Conservation (phyloP, 306 rosid species). For the Sicyos baderoa region DNA sequence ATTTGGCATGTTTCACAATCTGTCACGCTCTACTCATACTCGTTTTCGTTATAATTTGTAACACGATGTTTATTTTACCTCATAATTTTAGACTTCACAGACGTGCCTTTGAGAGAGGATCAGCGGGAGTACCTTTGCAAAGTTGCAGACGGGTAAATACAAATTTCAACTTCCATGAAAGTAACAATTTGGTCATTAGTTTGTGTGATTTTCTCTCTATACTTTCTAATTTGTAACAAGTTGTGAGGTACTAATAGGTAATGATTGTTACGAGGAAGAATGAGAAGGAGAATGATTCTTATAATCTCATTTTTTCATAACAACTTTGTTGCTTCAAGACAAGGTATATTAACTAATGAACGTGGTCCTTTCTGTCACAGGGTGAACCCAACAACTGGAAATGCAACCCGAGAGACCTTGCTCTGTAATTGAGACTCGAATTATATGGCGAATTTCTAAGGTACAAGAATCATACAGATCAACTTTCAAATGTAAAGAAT, state of each 20-base stretch:
- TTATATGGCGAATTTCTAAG: neutral
- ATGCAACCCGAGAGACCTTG: conserved; percentile 80
- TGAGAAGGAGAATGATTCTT: too few species aligned
- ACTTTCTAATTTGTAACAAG: too few species aligned
- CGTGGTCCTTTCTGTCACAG: conserved; percentile 36
- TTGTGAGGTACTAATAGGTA: too few species aligned
- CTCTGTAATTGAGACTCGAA: conserved; percentile 42
- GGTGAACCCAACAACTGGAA: conserved; percentile 82
- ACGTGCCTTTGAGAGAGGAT: conserved; percentile 90
- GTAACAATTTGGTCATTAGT: neutral
- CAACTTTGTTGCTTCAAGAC: too few species aligned
- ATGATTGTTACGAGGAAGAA: too few species aligned
- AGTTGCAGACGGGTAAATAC: conserved; percentile 72
- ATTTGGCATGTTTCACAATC: too few species aligned
- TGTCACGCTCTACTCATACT: neutral
- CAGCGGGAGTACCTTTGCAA: conserved; percentile 82
- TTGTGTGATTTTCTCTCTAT: neutral
- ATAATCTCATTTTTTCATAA: too few species aligned
- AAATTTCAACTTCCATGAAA: neutral
- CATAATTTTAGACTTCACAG: conserved; percentile 63
- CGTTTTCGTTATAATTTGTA: neutral
- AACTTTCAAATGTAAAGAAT: neutral
- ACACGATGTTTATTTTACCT: neutral
- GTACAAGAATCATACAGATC: neutral
- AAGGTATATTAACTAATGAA: neutral